phyloP scores from a whole-genome alignment of 179 eudicot genomes.

The Nepenthes alata region DNA sequence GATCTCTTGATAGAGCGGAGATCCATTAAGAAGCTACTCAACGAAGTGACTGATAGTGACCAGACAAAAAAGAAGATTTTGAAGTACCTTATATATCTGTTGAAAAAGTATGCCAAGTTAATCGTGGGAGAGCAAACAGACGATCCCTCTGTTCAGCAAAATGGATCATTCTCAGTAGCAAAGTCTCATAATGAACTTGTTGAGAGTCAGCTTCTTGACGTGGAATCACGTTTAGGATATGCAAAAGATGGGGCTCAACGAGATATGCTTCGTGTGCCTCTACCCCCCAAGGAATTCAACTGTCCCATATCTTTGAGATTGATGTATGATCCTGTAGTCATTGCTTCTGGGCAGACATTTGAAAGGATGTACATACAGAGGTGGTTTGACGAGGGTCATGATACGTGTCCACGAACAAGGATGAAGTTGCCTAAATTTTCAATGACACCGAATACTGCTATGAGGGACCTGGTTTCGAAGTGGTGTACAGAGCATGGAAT shows the following conservation, averaged over 20 bases:
- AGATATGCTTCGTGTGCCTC: constrained; percentile 12
- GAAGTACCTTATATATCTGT: constrained; percentile 29
- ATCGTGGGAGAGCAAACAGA: constrained; percentile 24
- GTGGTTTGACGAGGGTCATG: constrained; percentile 76
- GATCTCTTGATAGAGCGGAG: constrained; percentile 61
- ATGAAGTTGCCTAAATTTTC: constrained; percentile 31
- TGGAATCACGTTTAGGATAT: constrained; percentile 14
- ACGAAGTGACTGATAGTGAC: constrained; percentile 27
- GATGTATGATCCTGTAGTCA: constrained; percentile 75
- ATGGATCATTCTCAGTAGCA: constrained; percentile 8
- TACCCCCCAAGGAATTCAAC: constrained; percentile 52
- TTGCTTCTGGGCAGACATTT: constrained; percentile 65
- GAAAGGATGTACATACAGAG: constrained; percentile 63
- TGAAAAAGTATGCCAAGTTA: constrained; percentile 37
- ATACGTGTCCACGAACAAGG: constrained; percentile 55
- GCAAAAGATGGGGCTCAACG: constrained; percentile 11
- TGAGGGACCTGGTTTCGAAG: constrained; percentile 44
- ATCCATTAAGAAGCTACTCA: constrained; percentile 51
- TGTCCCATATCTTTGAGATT: constrained; percentile 56
- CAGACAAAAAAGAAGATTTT: constrained; percentile 37
- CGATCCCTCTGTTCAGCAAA: constrained; percentile 9
- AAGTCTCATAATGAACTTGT: constrained; percentile 14
- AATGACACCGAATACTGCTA: constrained; percentile 37
- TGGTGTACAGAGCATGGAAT: constrained; percentile 38
- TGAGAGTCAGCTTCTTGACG: constrained; percentile 2